These are phyloP conservation scores for Fusarium paranaense DNA, from an alignment of 2,329 filamentous ascomycete species.

Conservation along the genomic window DNA sequence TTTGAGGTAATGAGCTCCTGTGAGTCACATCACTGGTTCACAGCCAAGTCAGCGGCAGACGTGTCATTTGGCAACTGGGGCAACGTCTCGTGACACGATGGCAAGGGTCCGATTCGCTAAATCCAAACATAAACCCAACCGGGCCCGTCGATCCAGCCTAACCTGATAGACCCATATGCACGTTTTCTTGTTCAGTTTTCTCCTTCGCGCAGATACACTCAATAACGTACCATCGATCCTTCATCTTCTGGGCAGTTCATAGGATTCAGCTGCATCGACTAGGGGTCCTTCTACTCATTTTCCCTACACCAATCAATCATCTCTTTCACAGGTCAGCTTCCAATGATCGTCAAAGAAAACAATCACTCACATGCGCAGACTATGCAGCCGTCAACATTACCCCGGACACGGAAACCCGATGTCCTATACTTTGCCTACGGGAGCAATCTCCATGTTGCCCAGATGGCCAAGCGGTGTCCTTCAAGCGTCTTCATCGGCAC, in stretches of 20 bases:
- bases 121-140: neutral
- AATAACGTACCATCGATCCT: neutral
- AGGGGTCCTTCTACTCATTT: neutral
- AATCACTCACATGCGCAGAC: neutral
- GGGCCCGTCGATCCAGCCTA: neutral
- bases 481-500: slow-evolving; percentile 8
- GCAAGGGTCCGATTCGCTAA: neutral
- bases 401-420: neutral
- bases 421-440: slow-evolving; percentile 17
- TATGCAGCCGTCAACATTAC: neutral
- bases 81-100: neutral
- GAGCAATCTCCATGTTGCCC: slow-evolving; percentile 12
- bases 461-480: slow-evolving; percentile 14
- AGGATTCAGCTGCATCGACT: neutral
- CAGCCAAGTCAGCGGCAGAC: neutral
- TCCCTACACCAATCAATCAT: neutral
- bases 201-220: neutral
- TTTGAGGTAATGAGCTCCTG: neutral
- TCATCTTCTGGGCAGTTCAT: neutral
- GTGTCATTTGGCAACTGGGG: neutral
- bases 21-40: neutral
- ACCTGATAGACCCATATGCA: neutral
- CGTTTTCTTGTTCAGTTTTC: neutral
- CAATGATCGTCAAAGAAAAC: neutral
- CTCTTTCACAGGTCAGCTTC: neutral